Conservation (phyloP, 73 alveolate genomes). For the Paramecium sexaurelia region DNA sequence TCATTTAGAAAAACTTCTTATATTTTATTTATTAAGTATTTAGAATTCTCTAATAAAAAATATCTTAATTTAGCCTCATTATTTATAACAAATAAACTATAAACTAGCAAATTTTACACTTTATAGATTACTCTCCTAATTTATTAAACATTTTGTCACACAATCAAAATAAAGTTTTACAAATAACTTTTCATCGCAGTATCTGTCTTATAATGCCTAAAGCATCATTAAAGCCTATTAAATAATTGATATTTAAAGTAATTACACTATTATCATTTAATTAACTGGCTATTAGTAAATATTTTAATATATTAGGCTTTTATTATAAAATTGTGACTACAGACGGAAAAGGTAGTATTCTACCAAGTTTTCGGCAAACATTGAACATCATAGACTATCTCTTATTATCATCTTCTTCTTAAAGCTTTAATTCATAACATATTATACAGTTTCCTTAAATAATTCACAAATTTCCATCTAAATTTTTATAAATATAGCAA, state of each 20-base stretch:
- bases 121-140: conserved; percentile 33
- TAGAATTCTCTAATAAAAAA: conserved; percentile 7
- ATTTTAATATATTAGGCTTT: not conserved
- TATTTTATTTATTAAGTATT: not conserved
- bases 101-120: conserved; percentile 6
- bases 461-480: not conserved
- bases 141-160: not conserved
- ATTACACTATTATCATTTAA: not conserved
- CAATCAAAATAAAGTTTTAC: conserved; percentile 20
- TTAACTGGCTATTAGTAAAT: not conserved
- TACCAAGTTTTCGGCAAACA: conserved; percentile 9
- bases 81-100: not conserved
- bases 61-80: not conserved
- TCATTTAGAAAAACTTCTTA: not conserved
- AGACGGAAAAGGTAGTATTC: conserved; percentile 21
- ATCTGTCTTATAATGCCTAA: conserved; percentile 30
- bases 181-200: not conserved
- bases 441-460: conserved; percentile 7
- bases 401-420: conserved; percentile 19
- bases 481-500: not conserved
- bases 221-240: not conserved
- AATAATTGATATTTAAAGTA: not conserved
- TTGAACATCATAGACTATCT: not conserved
- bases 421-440: not conserved
- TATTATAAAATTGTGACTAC: not conserved